Evolutionary conservation across 2,329 filamentous ascomycete species (phyloP).

Genomic region (Nemania abortiva): DNA sequence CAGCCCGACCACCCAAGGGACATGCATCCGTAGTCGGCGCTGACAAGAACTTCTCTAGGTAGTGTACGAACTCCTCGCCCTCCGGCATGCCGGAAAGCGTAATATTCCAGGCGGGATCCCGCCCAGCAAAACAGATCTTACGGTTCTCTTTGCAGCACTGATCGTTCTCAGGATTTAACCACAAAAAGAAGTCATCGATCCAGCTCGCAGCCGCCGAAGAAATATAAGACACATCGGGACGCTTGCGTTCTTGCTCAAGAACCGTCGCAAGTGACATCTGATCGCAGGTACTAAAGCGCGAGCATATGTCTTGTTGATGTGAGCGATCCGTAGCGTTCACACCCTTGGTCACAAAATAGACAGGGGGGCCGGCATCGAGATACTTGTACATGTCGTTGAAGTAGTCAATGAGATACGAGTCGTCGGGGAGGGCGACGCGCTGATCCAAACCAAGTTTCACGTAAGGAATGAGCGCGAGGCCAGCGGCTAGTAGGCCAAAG

Average conservation of each 20-base stretch:
- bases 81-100: constrained; percentile 93
- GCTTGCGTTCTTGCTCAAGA: constrained; percentile 93
- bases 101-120: constrained; percentile 87
- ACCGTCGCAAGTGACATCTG: constrained; percentile 87
- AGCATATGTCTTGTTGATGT: constrained; percentile 89
- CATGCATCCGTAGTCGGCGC: constrained; percentile 86
- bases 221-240: constrained; percentile 88
- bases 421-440: constrained; percentile 90
- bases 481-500: constrained; percentile 86
- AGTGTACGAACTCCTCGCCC: constrained; percentile 88
- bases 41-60: constrained; percentile 84
- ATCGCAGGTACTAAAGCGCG: constrained; percentile 90
- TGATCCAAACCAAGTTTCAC: constrained; percentile 92
- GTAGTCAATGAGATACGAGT: constrained; percentile 94
- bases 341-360: constrained; percentile 92
- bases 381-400: constrained; percentile 97
- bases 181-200: constrained; percentile 96
- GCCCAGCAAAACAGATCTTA: constrained; percentile 81
- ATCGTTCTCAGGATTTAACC: constrained; percentile 90
- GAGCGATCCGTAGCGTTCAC: constrained; percentile 81
- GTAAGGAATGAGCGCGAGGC: constrained; percentile 84
- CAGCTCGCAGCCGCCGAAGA: constrained; percentile 90
- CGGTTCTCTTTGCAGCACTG: constrained; percentile 77
- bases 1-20: constrained; percentile 87
- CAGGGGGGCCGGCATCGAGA: constrained; percentile 89